phyloP scores from a whole-genome alignment of 139 green algal species.

The Limnomonas spitsbergensis region DNA sequence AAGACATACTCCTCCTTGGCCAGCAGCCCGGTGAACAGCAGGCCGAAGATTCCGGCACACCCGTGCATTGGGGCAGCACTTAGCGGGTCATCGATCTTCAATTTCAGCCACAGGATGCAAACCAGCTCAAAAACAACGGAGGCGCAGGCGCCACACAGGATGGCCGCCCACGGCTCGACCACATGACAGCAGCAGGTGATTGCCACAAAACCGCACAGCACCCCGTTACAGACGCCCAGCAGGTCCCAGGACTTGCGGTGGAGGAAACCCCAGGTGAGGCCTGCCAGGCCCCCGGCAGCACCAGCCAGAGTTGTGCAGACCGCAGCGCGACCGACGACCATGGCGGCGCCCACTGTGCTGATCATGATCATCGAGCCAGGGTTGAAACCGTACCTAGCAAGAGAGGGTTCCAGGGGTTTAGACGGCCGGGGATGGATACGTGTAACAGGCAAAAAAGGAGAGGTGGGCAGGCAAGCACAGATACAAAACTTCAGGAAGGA shows the following conservation, averaged over 20 bases:
- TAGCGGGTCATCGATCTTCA: slow-evolving; percentile 67
- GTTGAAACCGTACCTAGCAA: slow-evolving; percentile 86
- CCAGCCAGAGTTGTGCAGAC: slow-evolving; percentile 82
- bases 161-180: slow-evolving; percentile 80
- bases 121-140: slow-evolving; percentile 24
- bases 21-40: slow-evolving; percentile 49
- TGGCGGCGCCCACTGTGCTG: background rate
- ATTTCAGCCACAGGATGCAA: slow-evolving; percentile 29
- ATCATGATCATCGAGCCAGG: slow-evolving; percentile 65
- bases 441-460: too few relatives aligned
- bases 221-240: slow-evolving; percentile 62
- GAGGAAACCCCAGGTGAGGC: background rate
- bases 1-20: slow-evolving; percentile 44
- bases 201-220: slow-evolving; percentile 71
- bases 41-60: slow-evolving; percentile 54
- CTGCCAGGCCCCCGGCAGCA: slow-evolving; percentile 50
- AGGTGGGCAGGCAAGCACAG: too few relatives aligned
- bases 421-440: too few relatives aligned
- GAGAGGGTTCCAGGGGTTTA: too few relatives aligned
- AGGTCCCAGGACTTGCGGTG: slow-evolving; percentile 79
- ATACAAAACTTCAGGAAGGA: too few relatives aligned
- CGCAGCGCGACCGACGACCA: slow-evolving; percentile 42
- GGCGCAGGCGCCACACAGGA: slow-evolving; percentile 69
- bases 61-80: slow-evolving; percentile 69
- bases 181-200: slow-evolving; percentile 62